Evolutionary conservation across 2,329 filamentous ascomycete species (phyloP).

Genomic region (Ophiocordyceps robertsii): DNA sequence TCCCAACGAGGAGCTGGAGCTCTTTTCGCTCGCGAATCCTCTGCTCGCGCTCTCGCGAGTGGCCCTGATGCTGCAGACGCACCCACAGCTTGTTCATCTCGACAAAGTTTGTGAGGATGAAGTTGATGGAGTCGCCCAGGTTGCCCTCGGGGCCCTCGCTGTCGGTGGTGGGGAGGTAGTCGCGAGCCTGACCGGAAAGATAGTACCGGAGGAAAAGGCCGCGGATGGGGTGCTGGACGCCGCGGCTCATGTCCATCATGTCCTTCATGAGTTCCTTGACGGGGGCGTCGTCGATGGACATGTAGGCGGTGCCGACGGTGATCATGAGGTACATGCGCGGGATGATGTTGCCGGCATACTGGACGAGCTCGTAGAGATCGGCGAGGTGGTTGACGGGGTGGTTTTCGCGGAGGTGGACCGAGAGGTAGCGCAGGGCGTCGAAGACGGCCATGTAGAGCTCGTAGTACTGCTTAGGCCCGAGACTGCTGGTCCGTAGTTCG

Average conservation of each 20-base stretch:
- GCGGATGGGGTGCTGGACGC: constrained; percentile 91
- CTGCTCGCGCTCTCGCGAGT: constrained; percentile 87
- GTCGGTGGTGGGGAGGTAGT: constrained; percentile 68
- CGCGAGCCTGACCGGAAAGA: constrained; percentile 84
- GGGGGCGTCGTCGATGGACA: constrained; percentile 94
- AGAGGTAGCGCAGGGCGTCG: constrained; percentile 90
- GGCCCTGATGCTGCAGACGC: constrained; percentile 89
- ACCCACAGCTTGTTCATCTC: constrained; percentile 99
- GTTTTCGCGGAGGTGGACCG: constrained; percentile 91
- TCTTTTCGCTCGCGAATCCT: constrained; percentile 90
- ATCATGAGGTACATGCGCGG: constrained; percentile 97
- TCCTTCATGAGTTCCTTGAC: constrained; percentile 99
- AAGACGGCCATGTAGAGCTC: constrained; percentile 99
- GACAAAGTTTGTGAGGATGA: constrained; percentile 95
- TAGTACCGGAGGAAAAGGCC: constrained; percentile 95
- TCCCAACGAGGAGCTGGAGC: constrained; percentile 87
- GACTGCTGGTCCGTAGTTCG: constrained; percentile 90
- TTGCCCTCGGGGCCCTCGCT: constrained; percentile 91
- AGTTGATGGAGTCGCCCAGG: constrained; percentile 93
- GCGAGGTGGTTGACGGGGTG: constrained; percentile 96
- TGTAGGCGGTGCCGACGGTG: constrained; percentile 96
- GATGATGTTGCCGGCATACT: constrained; percentile 96
- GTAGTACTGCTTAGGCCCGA: constrained; percentile 99
- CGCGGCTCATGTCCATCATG: constrained; percentile 99
- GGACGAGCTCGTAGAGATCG: constrained; percentile 93